Evolutionary conservation across 1,284 basidiomycete species (phyloP).

Genomic region (Cryptococcus floricola): DNA sequence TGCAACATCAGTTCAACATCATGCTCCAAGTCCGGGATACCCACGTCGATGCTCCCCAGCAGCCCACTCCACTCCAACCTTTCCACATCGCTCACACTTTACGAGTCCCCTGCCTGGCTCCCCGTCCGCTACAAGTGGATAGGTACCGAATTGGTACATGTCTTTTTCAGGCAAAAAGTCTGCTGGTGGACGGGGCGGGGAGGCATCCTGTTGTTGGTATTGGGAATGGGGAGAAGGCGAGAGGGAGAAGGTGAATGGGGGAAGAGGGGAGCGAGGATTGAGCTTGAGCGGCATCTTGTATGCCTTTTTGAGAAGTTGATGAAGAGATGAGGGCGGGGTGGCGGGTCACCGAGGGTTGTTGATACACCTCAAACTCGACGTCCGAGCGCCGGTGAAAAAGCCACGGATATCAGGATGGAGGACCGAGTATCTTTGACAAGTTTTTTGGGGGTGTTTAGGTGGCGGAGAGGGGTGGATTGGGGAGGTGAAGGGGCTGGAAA

Average conservation of each 20-base stretch:
- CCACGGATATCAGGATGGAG: neutral
- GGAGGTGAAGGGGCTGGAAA: no score
- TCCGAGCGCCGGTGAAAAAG: no score
- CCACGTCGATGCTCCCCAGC: slow-evolving; percentile 69
- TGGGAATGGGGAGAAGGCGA: slow-evolving; percentile 14
- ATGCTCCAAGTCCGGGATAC: slow-evolving; percentile 20
- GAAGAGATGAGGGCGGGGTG: neutral
- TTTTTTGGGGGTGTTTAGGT: neutral
- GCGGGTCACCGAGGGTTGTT: neutral
- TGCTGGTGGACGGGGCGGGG: slow-evolving; percentile 58
- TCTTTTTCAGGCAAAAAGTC: slow-evolving; percentile 75
- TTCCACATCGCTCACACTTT: slow-evolving; percentile 71
- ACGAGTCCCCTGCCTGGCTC: slow-evolving; percentile 65
- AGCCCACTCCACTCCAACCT: slow-evolving; percentile 70
- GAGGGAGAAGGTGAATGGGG: slow-evolving; percentile 35
- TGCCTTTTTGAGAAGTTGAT: neutral
- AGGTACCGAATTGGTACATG: slow-evolving; percentile 78
- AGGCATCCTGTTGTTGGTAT: neutral
- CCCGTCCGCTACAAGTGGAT: slow-evolving; percentile 53
- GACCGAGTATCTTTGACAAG: neutral
- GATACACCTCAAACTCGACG: no score
- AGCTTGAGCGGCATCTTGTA: slow-evolving; percentile 32
- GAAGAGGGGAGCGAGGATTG: slow-evolving; percentile 24
- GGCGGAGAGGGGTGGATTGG: neutral
- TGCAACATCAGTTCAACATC: neutral